A percentile compares a stretch with the other conserved stretches of the same genome.
These are phyloP conservation scores for Usnea hakonensis DNA, from an alignment of 495 filamentous ascomycete species.

Conservation along the genomic window DNA sequence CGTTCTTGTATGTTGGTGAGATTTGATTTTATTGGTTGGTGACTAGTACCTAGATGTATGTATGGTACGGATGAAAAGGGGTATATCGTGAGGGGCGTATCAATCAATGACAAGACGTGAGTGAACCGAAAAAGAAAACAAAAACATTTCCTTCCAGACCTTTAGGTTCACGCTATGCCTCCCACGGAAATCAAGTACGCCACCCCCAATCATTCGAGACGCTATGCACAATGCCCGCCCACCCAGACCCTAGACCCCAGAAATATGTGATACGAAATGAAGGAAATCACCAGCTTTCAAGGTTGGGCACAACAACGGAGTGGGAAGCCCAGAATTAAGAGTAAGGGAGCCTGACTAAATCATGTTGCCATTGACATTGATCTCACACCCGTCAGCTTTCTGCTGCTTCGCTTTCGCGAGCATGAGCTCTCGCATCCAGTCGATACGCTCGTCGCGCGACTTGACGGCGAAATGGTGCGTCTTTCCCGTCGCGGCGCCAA, in stretches of 20 bases:
- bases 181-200: conserved; percentile 14
- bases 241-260: no score
- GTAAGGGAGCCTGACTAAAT: conserved; percentile 40
- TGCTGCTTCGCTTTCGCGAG: conserved; percentile 82
- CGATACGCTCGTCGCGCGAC: conserved; percentile 78
- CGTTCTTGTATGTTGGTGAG: not conserved
- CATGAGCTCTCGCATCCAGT: conserved; percentile 99
- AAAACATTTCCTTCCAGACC: conserved; percentile 11
- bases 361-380: conserved; percentile 75
- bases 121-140: not conserved
- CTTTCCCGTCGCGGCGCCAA: conserved; percentile 48
- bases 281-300: conserved; percentile 3
- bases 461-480: conserved; percentile 92
- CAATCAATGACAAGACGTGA: not conserved
- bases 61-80: conserved; percentile 4
- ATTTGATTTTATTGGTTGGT: not conserved
- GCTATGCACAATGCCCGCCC: conserved; percentile 19
- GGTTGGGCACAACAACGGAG: conserved; percentile 1
- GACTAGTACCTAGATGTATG: conserved; percentile 18
- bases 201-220: conserved; percentile 2
- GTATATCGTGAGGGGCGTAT: conserved; percentile 19
- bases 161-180: conserved; percentile 27
- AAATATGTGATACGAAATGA: not conserved
- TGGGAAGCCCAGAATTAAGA: not conserved
- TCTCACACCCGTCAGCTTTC: conserved; percentile 70